Conservation (phyloP, 2,329 filamentous ascomycete species). For the Aspergillus amoenus region DNA sequence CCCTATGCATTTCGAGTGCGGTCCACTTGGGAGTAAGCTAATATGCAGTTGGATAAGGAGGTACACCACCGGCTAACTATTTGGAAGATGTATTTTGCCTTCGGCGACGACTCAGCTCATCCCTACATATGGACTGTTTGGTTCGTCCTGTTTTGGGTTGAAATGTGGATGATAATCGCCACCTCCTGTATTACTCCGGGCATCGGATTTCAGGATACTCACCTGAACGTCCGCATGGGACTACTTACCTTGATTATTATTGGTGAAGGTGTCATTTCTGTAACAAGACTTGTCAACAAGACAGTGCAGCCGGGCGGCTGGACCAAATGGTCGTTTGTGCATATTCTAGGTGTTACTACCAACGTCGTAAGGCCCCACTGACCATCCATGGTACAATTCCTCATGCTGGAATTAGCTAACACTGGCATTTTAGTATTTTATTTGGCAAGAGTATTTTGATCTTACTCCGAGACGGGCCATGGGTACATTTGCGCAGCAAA, state of each 20-base stretch:
- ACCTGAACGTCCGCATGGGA: slow-evolving; percentile 63
- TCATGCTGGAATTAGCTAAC: slow-evolving; percentile 6
- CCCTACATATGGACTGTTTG: slow-evolving; percentile 48
- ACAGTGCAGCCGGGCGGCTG: slow-evolving; percentile 42
- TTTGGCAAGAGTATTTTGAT: slow-evolving; percentile 64
- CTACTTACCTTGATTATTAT: slow-evolving; percentile 66
- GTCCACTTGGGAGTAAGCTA: slow-evolving; percentile 29
- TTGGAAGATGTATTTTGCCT: slow-evolving; percentile 35
- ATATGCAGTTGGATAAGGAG: background rate
- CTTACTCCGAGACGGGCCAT: slow-evolving; percentile 53
- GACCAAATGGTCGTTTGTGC: slow-evolving; percentile 41
- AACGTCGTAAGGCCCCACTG: slow-evolving; percentile 32
- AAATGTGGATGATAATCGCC: slow-evolving; percentile 53
- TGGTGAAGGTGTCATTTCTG: slow-evolving; percentile 64
- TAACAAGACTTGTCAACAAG: slow-evolving; percentile 56
- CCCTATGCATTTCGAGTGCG: slow-evolving; percentile 29
- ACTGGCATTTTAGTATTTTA: slow-evolving; percentile 45
- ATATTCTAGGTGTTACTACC: slow-evolving; percentile 38
- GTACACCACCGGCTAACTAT: slow-evolving; percentile 3
- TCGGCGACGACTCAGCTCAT: slow-evolving; percentile 23
- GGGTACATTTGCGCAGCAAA: slow-evolving; percentile 57
- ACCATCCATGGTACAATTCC: background rate
- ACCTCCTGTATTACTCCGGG: slow-evolving; percentile 57
- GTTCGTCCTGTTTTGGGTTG: slow-evolving; percentile 57
- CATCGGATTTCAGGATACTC: slow-evolving; percentile 62